These are phyloP conservation scores for Lathyrus aphaca DNA, from an alignment of 306 rosid species.

Conservation along the genomic window DNA sequence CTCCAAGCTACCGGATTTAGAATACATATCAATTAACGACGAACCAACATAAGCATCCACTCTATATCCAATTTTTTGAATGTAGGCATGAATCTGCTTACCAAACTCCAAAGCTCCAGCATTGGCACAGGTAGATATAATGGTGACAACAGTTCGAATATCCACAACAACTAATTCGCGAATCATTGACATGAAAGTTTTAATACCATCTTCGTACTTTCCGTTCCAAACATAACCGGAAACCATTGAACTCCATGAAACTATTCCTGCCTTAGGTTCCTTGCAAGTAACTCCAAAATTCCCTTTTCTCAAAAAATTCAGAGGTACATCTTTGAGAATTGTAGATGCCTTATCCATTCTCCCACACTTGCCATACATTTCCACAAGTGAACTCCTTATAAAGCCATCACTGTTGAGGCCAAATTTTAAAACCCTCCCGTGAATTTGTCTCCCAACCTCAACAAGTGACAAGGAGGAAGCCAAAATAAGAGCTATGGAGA, in stretches of 20 bases:
- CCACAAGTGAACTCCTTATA: constrained; percentile 68
- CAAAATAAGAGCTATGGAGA: constrained; percentile 75
- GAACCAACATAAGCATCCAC: constrained; percentile 69
- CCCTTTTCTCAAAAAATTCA: constrained; percentile 32
- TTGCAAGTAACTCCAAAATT: constrained; percentile 41
- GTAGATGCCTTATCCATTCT: constrained; percentile 66
- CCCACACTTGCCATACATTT: constrained; percentile 75
- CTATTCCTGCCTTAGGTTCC: constrained; percentile 50
- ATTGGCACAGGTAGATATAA: constrained; percentile 76
- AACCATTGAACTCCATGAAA: constrained; percentile 80
- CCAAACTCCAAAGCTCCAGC: constrained; percentile 67
- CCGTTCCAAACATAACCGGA: constrained; percentile 71
- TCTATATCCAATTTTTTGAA: constrained; percentile 63
- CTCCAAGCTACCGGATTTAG: constrained; percentile 75
- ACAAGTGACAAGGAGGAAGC: constrained; percentile 61
- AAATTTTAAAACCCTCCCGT: constrained; percentile 55
- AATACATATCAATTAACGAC: constrained; percentile 78
- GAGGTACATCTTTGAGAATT: constrained; percentile 57
- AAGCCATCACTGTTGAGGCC: constrained; percentile 58
- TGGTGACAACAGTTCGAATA: constrained; percentile 61
- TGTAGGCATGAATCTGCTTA: constrained; percentile 65
- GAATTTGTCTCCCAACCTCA: constrained; percentile 83
- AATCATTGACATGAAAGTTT: constrained; percentile 65
- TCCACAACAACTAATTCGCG: constrained; percentile 58
- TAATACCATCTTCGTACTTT: constrained; percentile 64